Conservation (phyloP, 2,329 filamentous ascomycete species). For the Alternaria ethzedia region DNA sequence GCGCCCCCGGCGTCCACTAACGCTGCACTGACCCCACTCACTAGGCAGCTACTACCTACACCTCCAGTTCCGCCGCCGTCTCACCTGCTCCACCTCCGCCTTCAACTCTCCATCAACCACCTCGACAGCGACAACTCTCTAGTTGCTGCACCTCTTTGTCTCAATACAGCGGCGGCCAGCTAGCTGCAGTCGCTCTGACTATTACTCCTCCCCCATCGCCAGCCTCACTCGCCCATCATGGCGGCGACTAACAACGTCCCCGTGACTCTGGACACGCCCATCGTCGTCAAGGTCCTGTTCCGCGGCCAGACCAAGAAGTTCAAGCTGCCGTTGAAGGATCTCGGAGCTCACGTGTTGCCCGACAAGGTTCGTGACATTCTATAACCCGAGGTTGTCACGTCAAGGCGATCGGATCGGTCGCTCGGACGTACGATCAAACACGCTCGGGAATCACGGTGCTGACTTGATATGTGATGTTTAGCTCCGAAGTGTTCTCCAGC, state of each 20-base stretch:
- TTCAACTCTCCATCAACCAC: constrained; percentile 12
- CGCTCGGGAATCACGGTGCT: constrained; percentile 12
- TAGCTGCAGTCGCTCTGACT: constrained; percentile 14
- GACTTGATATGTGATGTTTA: constrained; percentile 18
- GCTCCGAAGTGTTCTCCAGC: constrained; percentile 70
- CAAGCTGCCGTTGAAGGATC: constrained; percentile 87
- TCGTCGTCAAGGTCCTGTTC: constrained; percentile 85
- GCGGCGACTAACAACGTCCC: constrained; percentile 50
- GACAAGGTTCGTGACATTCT: constrained; percentile 72
- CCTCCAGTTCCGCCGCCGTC: constrained; percentile 18
- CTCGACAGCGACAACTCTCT: constrained; percentile 2
- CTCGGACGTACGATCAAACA: background rate
- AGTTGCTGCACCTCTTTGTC: constrained; percentile 7
- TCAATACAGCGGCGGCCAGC: constrained; percentile 5
- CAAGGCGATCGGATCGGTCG: background rate
- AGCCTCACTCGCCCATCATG: constrained; percentile 44
- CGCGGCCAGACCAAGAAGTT: constrained; percentile 79
- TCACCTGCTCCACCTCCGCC: constrained; percentile 21
- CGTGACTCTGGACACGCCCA: constrained; percentile 70
- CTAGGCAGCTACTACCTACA: constrained; percentile 27
- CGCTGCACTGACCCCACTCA: constrained; percentile 18
- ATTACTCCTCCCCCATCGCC: constrained; percentile 31
- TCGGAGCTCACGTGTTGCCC: constrained; percentile 75
- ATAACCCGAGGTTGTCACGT: background rate
- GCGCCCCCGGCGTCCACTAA: constrained; percentile 8